phyloP scores from a whole-genome alignment of 345 rosid genomes.

The Eucalyptus pauciflora region DNA sequence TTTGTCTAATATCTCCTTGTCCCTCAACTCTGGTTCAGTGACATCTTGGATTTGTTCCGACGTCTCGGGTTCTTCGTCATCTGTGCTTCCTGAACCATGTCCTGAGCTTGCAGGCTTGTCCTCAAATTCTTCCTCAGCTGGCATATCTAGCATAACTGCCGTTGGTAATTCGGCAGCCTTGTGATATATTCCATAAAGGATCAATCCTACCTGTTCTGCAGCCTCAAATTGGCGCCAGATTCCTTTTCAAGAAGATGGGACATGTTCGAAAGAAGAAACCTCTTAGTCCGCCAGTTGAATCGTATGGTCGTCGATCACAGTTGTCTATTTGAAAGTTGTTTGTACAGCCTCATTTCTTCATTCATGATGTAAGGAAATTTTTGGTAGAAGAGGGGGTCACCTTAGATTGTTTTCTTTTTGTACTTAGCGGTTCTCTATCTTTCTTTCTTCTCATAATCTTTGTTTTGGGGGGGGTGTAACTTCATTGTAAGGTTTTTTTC shows the following conservation, averaged over 20 bases:
- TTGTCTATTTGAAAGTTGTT: constrained; percentile 31
- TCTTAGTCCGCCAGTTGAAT: not conserved
- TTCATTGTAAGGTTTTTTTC: not conserved
- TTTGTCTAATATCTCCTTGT: constrained; percentile 39
- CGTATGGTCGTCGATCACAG: constrained; percentile 19
- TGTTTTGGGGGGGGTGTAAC: not conserved
- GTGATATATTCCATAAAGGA: constrained; percentile 13
- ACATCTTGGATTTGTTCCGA: constrained; percentile 60
- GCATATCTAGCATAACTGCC: constrained; percentile 2
- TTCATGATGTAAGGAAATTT: constrained; percentile 69
- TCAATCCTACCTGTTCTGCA: constrained; percentile 2
- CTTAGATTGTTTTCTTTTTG: not conserved
- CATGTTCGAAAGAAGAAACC: not conserved
- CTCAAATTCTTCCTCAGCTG: constrained; percentile 16
- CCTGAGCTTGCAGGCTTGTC: constrained; percentile 28
- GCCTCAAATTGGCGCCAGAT: constrained; percentile 16
- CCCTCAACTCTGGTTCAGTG: constrained; percentile 13
- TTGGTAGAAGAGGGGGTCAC: constrained; percentile 29
- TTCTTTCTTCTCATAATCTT: not conserved
- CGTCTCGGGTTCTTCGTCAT: constrained; percentile 31
- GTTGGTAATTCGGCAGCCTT: constrained; percentile 25
- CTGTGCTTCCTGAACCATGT: constrained; percentile 48
- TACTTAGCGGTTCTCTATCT: not conserved
- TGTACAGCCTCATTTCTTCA: constrained; percentile 83
- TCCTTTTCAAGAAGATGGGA: constrained; percentile 20